These are phyloP conservation scores for Myxozyma udenii DNA, from an alignment of 805 yeast species.

Conservation along the genomic window DNA sequence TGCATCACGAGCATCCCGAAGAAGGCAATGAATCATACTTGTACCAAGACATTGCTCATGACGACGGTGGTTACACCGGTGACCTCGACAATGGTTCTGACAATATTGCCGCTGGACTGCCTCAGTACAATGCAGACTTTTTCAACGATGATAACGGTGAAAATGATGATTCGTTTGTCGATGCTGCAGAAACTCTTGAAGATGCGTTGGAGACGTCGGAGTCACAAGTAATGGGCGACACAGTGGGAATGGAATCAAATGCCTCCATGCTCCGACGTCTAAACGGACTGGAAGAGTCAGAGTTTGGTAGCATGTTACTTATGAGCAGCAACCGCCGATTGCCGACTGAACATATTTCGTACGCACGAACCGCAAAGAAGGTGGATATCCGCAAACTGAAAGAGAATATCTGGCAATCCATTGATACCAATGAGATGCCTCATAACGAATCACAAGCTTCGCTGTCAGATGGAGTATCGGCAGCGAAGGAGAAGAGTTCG, in stretches of 20 bases:
- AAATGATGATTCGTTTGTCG: conserved; percentile 12
- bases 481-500: conserved; percentile 16
- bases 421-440: conserved; percentile 31
- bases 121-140: conserved; percentile 32
- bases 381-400: conserved; percentile 74
- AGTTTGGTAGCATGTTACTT: conserved; percentile 27
- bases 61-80: conserved; percentile 41
- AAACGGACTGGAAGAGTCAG: conserved; percentile 20
- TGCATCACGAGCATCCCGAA: not conserved
- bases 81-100: conserved; percentile 39
- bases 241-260: not conserved
- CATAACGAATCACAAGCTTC: conserved; percentile 30
- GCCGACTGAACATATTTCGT: conserved; percentile 45
- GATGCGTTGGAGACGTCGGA: not conserved
- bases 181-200: conserved; percentile 17
- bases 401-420: conserved; percentile 67
- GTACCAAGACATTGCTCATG: conserved; percentile 63
- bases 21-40: not conserved
- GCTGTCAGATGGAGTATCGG: conserved; percentile 37
- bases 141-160: conserved; percentile 33
- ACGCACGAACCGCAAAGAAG: conserved; percentile 69
- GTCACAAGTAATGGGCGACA: not conserved
- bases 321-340: conserved; percentile 17
- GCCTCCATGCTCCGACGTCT: conserved; percentile 9
- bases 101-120: not conserved